These are phyloP conservation scores for Gryganskiella cystojenkinii DNA, from an alignment of 192 early-diverging fungal genomes.

Conservation along the genomic window DNA sequence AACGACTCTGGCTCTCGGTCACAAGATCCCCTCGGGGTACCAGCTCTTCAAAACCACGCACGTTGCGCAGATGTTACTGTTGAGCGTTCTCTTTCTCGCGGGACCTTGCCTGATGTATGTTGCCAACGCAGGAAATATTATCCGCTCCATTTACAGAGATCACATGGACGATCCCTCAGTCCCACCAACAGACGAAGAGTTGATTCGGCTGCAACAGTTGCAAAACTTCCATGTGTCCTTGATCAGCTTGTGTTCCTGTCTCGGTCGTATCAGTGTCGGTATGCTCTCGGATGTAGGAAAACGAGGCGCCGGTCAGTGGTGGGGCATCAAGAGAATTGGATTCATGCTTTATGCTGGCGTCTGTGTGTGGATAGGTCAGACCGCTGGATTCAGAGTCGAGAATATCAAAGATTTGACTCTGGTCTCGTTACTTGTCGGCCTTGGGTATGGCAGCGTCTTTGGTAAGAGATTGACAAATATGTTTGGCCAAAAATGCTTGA, in stretches of 20 bases:
- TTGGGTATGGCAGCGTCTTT: slow-evolving; percentile 55
- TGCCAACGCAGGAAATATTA: slow-evolving; percentile 54
- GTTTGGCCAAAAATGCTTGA: neutral
- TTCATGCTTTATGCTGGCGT: slow-evolving; percentile 46
- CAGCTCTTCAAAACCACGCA: slow-evolving; percentile 32
- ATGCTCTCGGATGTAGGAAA: slow-evolving; percentile 54
- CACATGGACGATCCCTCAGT: slow-evolving; percentile 38
- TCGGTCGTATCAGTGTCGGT: slow-evolving; percentile 52
- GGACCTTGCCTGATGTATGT: slow-evolving; percentile 57
- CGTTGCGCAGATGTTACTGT: slow-evolving; percentile 29
- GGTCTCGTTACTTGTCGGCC: slow-evolving; percentile 31
- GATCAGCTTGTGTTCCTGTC: slow-evolving; percentile 56
- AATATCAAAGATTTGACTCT: slow-evolving; percentile 25
- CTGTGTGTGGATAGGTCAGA: slow-evolving; percentile 48
- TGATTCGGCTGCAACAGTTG: slow-evolving; percentile 28
- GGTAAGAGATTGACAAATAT: slow-evolving; percentile 21
- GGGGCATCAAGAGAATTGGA: slow-evolving; percentile 42
- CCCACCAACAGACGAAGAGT: slow-evolving; percentile 33
- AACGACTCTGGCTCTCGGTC: neutral
- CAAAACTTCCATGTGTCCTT: slow-evolving; percentile 57
- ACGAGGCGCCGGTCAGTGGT: slow-evolving; percentile 25
- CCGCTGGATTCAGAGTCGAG: slow-evolving; percentile 30
- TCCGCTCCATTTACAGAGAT: slow-evolving; percentile 49
- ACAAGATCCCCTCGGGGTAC: slow-evolving; percentile 16
- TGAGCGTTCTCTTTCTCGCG: slow-evolving; percentile 29